Base-by-base conservation (phyloP, 163 green algal species). In the Picocystis sp. region DNA sequence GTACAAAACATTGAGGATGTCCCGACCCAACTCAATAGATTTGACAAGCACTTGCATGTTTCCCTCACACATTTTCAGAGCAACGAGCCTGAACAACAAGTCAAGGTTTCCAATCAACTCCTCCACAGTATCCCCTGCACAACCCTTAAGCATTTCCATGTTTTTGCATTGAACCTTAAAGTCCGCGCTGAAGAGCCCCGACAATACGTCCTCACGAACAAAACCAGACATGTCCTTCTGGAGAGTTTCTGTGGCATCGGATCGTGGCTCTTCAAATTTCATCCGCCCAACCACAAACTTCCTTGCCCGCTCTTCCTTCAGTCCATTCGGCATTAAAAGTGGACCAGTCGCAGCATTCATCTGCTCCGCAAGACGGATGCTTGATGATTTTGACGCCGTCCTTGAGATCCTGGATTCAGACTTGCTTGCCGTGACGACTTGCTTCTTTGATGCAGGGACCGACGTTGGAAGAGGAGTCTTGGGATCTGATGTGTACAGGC, bases 1-100 rank as follows among this genome's bases (percentile, higher is more conserved):
- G 5, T 63, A 61, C 56, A 89, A 74, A 10, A 55, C 54, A 35
- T 76, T 59, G 38, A 93, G 54, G n/a, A 93, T 54, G 3, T 66
- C 66, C 45, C 66, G 62, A 9, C 84, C 46, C 48, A 77, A 71
- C 8, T 78, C 72, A 3, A 81, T 48, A n/a, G 44, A 54, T 21
- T 67, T 58, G 3, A 63, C 45, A 21, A 69, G 61, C 17, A 42
- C 60, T 47, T 65, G 44, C 23, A 64, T 76, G 59, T 77, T 78
- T 41, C 54, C 34, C 45, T 76, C 70, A 43, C 57, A 70, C 12
- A 78, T 35, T 19, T 63, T 59, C 34, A 71, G 42, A 3, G 56
- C 44, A 11, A 55, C 33, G 66, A 66, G 75, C 22, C 58, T 56
- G 3, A 78, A 49, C 17, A 76, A 13, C 22, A 78, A 47, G 57